phyloP scores from a whole-genome alignment of 768 basidiomycete genomes.

The Hygrophorus pudorinus region DNA sequence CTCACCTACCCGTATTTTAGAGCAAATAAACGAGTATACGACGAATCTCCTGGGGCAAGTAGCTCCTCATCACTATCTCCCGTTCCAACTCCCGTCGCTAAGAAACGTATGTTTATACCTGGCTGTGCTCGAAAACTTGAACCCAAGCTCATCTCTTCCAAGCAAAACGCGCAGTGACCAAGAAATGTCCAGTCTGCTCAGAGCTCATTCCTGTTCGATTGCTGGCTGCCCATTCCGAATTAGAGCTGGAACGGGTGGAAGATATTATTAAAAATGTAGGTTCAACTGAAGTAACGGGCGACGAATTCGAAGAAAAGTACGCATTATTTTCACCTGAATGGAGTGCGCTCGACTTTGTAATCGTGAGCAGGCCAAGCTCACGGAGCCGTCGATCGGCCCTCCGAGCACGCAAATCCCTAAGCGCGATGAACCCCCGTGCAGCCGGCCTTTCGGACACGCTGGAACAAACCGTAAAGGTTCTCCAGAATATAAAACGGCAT shows the following conservation, averaged over 20 bases:
- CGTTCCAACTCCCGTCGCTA: conserved; percentile 26
- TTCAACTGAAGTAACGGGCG: conserved; percentile 44
- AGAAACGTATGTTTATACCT: conserved; percentile 35
- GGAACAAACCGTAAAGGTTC: conserved; percentile 39
- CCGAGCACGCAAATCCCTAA: conserved; percentile 31
- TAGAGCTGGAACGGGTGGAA: conserved; percentile 63
- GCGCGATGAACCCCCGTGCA: conserved; percentile 13
- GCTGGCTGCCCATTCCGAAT: conserved; percentile 49
- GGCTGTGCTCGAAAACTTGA: not conserved
- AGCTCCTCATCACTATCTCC: conserved; percentile 25
- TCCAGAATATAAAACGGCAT: conserved; percentile 55
- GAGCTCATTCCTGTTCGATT: conserved; percentile 67
- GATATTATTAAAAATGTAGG: conserved; percentile 57
- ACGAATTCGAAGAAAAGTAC: conserved; percentile 47
- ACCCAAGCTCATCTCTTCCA: conserved; percentile 6
- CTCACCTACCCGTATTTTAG: conserved; percentile 13
- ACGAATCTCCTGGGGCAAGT: conserved; percentile 17
- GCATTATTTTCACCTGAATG: conserved; percentile 13
- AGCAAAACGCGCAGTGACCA: conserved; percentile 70
- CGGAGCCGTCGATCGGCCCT: conserved; percentile 29
- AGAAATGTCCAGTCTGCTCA: conserved; percentile 63
- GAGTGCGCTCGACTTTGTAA: conserved; percentile 1
- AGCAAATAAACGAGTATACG: conserved; percentile 41
- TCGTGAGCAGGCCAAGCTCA: conserved; percentile 16
- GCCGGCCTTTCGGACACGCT: conserved; percentile 17